Evolutionary conservation across 2,329 filamentous ascomycete genomes (phyloP).

Genomic region (Elsinoe batatas): DNA sequence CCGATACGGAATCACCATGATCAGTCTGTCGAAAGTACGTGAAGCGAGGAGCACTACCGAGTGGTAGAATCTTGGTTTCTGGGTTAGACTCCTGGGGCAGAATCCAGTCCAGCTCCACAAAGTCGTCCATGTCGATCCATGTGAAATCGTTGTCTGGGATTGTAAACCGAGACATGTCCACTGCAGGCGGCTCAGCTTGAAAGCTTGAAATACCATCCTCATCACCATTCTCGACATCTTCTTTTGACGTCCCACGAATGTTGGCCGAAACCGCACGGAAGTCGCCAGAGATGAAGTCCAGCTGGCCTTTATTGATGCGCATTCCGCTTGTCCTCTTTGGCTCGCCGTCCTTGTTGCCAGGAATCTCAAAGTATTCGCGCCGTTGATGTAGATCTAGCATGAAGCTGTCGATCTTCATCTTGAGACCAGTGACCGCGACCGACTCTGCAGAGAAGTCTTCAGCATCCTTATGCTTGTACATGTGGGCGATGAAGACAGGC

Average conservation of each 20-base stretch:
- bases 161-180: conserved; percentile 73
- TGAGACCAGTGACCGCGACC: conserved; percentile 89
- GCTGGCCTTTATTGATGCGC: conserved; percentile 87
- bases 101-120: conserved; percentile 96
- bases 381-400: conserved; percentile 94
- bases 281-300: conserved; percentile 86
- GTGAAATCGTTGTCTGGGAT: conserved; percentile 92
- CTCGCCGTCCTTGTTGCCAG: conserved; percentile 55
- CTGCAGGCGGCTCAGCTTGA: conserved; percentile 32
- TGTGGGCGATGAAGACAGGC: conserved; percentile 87
- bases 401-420: conserved; percentile 90
- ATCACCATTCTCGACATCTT: conserved; percentile 59
- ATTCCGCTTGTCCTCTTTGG: conserved; percentile 80
- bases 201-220: conserved; percentile 52
- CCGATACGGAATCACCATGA: conserved; percentile 66
- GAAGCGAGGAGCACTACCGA: conserved; percentile 86
- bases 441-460: conserved; percentile 71
- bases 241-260: conserved; percentile 68
- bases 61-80: conserved; percentile 84
- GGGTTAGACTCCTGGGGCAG: conserved; percentile 81
- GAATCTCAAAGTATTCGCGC: conserved; percentile 79
- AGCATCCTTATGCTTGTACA: conserved; percentile 95
- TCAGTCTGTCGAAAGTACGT: conserved; percentile 98
- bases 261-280: conserved; percentile 87
- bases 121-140: conserved; percentile 99